Percentiles rank a stretch among this genome's conserved stretches.
These are phyloP conservation scores for Oryza glaberrima DNA, from an alignment of 176 grass and related monocot genomes.

Conservation along the genomic window DNA sequence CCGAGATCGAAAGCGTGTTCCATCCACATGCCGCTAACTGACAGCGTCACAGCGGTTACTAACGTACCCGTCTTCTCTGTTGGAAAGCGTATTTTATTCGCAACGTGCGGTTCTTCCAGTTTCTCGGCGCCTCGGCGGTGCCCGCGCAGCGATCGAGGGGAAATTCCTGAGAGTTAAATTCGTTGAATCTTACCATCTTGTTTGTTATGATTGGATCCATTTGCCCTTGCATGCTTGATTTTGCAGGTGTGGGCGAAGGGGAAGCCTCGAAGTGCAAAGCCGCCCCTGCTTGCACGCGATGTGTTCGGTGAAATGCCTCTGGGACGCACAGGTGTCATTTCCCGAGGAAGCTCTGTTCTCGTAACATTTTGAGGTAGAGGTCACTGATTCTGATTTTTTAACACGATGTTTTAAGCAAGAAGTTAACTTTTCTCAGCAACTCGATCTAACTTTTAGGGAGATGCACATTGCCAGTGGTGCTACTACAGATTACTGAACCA, in stretches of 20 bases:
- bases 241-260: not conserved
- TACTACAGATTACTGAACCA: not conserved
- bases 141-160: not conserved
- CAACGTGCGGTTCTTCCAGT: not conserved
- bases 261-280: not conserved
- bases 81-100: not conserved
- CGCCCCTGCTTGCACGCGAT: not conserved
- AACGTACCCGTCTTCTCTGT: rapidly evolving
- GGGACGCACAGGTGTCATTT: not conserved
- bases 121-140: not conserved
- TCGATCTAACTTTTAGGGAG: not conserved
- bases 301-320: conserved; percentile 27
- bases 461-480: not conserved
- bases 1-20: not conserved
- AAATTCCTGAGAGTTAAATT: not conserved
- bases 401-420: not conserved
- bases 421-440: not conserved
- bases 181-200: not conserved
- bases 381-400: not conserved
- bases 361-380: not conserved
- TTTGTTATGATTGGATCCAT: not conserved
- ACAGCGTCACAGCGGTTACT: too few species aligned
- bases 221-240: not conserved
- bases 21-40: too few species aligned
- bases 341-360: not conserved